phyloP scores from a whole-genome alignment of 371 early-diverging fungal genomes.

The Apophysomyces variabilis region DNA sequence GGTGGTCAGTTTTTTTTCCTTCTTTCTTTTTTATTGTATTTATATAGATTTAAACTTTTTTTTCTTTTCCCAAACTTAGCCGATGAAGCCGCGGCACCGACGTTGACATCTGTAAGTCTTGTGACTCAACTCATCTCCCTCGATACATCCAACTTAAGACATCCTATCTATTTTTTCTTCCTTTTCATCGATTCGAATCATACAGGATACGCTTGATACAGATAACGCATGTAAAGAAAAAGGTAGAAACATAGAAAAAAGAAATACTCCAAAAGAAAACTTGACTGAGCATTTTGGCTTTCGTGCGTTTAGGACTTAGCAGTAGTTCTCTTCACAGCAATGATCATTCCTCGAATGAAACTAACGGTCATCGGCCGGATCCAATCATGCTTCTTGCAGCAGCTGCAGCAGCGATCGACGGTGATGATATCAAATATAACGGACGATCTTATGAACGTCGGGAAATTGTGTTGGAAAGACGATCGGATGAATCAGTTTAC shows the following conservation, averaged over 20 bases:
- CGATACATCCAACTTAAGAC: not conserved
- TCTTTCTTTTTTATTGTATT: too few species aligned
- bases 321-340: not conserved
- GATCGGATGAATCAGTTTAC: conserved; percentile 4
- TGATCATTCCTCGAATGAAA: too few species aligned
- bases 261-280: too few species aligned
- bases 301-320: not conserved
- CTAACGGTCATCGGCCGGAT: conserved; percentile 16
- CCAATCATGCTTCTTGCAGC: conserved; percentile 50
- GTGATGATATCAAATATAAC: conserved; percentile 18
- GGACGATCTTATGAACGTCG: conserved; percentile 12
- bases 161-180: not conserved
- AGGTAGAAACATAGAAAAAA: not conserved
- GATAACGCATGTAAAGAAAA: not conserved
- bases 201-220: not conserved
- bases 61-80: too few species aligned
- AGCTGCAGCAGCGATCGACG: conserved; percentile 48
- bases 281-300: too few species aligned
- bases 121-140: too few species aligned
- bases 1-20: conserved; percentile 9
- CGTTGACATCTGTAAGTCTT: too few species aligned
- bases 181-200: not conserved
- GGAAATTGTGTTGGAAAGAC: conserved; percentile 11
- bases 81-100: too few species aligned
- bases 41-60: too few species aligned